phyloP scores from a whole-genome alignment of 2,329 filamentous ascomycete species.

The Colletotrichum cuscutae region DNA sequence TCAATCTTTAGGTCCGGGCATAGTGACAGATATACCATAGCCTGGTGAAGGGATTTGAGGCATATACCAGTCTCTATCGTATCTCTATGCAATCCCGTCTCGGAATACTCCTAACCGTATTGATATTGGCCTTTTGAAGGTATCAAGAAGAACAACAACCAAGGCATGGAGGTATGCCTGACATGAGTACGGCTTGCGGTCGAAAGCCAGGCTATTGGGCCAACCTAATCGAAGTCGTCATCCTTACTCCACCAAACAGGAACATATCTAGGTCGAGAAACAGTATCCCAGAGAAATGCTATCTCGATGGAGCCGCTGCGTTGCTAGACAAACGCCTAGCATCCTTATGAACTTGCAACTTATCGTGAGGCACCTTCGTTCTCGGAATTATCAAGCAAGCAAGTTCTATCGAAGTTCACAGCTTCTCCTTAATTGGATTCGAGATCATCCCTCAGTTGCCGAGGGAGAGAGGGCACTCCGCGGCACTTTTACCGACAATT shows the following conservation, averaged over 20 bases:
- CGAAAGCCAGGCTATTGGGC: slow-evolving; percentile 50
- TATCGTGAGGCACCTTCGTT: slow-evolving; percentile 7
- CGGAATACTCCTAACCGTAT: too few species aligned
- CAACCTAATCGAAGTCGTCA: slow-evolving; percentile 54
- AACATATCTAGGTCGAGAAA: slow-evolving; percentile 44
- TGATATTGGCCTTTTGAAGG: slow-evolving; percentile 44
- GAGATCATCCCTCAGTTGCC: background rate
- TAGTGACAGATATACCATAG: too few species aligned
- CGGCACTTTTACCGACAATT: too few species aligned
- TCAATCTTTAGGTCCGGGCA: too few species aligned
- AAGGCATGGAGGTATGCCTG: slow-evolving; percentile 43
- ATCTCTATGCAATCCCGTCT: too few species aligned
- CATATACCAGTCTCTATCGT: too few species aligned
- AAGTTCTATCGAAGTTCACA: slow-evolving; percentile 43
- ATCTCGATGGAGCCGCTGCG: background rate
- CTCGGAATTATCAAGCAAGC: background rate
- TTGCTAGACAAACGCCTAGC: background rate
- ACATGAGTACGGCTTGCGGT: slow-evolving; percentile 52
- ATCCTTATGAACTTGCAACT: slow-evolving; percentile 1
- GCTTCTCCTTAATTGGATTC: slow-evolving; percentile 50
- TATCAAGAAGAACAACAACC: slow-evolving; percentile 41
- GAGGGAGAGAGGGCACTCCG: too few species aligned
- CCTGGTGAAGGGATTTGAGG: too few species aligned
- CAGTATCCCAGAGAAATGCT: slow-evolving; percentile 11
- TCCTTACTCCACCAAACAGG: slow-evolving; percentile 49